phyloP scores from a whole-genome alignment of 352 stramenopile species.

The Thraustochytrium sp. region DNA sequence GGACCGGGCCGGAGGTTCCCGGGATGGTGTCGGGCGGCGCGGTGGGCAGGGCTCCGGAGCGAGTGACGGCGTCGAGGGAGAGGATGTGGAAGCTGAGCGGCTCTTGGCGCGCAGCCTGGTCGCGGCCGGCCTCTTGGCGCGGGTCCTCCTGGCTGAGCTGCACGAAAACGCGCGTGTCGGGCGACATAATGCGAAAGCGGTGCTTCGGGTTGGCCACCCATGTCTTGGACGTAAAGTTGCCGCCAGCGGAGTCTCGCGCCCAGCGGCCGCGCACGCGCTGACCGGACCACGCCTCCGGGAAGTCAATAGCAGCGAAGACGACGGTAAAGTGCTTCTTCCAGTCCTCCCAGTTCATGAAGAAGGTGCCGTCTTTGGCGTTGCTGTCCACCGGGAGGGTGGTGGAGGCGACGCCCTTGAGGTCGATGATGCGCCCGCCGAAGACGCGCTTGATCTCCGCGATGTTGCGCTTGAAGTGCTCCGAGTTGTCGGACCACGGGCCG shows the following conservation, averaged over 20 bases:
- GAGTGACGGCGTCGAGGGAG: background rate
- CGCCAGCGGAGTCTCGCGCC: conserved; percentile 62
- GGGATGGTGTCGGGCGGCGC: background rate
- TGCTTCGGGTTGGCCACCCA: conserved; percentile 78
- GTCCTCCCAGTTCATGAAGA: conserved; percentile 81
- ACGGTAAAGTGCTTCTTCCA: conserved; percentile 79
- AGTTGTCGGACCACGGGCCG: conserved; percentile 72
- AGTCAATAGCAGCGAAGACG: conserved; percentile 81
- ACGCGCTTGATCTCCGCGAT: conserved; percentile 60
- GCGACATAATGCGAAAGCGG: conserved; percentile 61
- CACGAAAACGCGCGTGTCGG: conserved; percentile 41
- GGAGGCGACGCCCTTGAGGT: conserved; percentile 56
- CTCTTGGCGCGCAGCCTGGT: conserved; percentile 21
- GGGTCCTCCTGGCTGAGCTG: conserved; percentile 45
- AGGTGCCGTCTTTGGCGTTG: conserved; percentile 77
- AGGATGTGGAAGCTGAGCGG: conserved; percentile 18
- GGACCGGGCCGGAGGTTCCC: background rate
- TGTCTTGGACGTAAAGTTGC: conserved; percentile 70
- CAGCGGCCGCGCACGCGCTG: conserved; percentile 66
- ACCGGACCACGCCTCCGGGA: conserved; percentile 74
- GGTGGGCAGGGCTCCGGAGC: background rate
- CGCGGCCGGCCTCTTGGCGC: conserved; percentile 24
- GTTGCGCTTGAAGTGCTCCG: conserved; percentile 65
- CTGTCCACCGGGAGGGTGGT: conserved; percentile 67
- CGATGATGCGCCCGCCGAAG: background rate